Evolutionary conservation across 78 protist species (phyloP).

Genomic region (Fonticula alba): DNA sequence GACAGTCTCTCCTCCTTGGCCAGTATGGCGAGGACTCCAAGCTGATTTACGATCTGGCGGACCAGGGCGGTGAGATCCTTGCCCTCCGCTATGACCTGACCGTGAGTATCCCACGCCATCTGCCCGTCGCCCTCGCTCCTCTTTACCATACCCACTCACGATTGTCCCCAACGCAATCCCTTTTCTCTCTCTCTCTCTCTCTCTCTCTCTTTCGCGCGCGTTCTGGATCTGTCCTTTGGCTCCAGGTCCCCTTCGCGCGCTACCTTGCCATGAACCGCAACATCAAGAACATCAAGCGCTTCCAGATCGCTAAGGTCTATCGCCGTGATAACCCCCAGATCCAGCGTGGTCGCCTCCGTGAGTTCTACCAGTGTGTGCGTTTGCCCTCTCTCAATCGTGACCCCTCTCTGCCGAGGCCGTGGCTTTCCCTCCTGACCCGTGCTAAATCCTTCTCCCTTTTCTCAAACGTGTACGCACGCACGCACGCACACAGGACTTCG

Average conservation of each 20-base stretch:
- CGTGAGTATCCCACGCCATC: too few species aligned
- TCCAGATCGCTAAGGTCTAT: conserved; percentile 82
- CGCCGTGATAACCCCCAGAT: conserved; percentile 77
- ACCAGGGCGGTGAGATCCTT: conserved; percentile 78
- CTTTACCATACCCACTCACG: background rate
- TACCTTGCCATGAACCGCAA: conserved; percentile 56
- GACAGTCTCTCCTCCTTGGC: conserved; percentile 65
- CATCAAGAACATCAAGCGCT: conserved; percentile 57
- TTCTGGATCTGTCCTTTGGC: too few species aligned
- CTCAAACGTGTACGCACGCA: too few species aligned
- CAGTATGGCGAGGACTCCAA: conserved; percentile 91
- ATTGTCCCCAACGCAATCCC: background rate
- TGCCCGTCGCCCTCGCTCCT: background rate
- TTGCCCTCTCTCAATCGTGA: too few species aligned
- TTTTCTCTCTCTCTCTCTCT: background rate
- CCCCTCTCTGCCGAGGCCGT: too few species aligned
- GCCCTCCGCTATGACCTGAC: conserved; percentile 81
- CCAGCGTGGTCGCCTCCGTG: conserved; percentile 71
- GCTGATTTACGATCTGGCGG: conserved; percentile 73
- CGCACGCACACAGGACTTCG: conserved; percentile 42
- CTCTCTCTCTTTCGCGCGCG: background rate
- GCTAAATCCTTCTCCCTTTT: too few species aligned
- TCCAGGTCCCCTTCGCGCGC: conserved; percentile 69
- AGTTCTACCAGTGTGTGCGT: conserved; percentile 76
- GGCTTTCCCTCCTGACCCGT: too few species aligned